A percentile compares a stretch with the other conserved stretches of the same genome.
These are phyloP conservation scores for Gaillardinia entomophila DNA, from an alignment of 805 yeast genomes.

Conservation along the genomic window DNA sequence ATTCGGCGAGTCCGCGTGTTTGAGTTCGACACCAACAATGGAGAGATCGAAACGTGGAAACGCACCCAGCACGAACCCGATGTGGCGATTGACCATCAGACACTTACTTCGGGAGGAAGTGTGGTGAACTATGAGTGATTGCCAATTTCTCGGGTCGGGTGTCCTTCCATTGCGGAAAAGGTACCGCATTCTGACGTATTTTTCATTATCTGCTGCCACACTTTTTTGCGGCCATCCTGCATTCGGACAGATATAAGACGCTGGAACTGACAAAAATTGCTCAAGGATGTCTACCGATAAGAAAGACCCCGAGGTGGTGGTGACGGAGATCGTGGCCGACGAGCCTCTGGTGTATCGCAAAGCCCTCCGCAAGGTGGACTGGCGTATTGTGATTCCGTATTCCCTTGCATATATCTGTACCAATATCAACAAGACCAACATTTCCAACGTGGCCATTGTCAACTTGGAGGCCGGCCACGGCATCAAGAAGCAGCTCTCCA, in stretches of 20 bases:
- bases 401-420: conserved; percentile 7
- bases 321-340: too few species aligned
- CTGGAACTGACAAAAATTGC: too few species aligned
- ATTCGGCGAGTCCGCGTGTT: conserved; percentile 73
- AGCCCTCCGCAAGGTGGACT: conserved; percentile 6
- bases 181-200: too few species aligned
- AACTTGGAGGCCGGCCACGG: conserved; percentile 7
- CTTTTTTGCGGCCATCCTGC: too few species aligned
- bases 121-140: conserved; percentile 21
- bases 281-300: too few species aligned
- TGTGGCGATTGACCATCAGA: conserved; percentile 44
- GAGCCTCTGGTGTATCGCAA: too few species aligned
- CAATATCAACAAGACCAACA: conserved; percentile 8
- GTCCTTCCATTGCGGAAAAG: too few species aligned
- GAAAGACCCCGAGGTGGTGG: too few species aligned
- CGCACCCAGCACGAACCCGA: conserved; percentile 54
- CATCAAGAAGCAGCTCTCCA: conserved; percentile 4
- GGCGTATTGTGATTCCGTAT: conserved; percentile 6
- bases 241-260: too few species aligned
- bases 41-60: conserved; percentile 64
- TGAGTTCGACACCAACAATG: conserved; percentile 50
- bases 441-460: conserved; percentile 8
- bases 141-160: too few species aligned
- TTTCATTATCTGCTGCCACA: too few species aligned
- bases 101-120: conserved; percentile 41